Evolutionary conservation across 768 basidiomycete species (phyloP).

Genomic region (Tulasnella sp.): DNA sequence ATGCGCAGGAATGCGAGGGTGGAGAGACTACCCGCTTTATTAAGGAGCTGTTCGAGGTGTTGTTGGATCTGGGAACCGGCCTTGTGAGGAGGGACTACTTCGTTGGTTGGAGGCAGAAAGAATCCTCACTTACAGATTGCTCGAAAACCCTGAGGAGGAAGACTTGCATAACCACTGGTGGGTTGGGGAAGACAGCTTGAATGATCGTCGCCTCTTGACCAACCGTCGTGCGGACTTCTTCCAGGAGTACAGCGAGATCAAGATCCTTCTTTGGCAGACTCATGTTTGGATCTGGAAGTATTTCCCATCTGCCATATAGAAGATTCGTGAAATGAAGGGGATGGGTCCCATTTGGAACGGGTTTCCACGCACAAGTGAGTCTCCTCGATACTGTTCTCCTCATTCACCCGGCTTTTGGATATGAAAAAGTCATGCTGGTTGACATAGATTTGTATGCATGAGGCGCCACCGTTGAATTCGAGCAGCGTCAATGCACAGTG

Average conservation of each 20-base stretch:
- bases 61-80: conserved; percentile 71
- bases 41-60: conserved; percentile 84
- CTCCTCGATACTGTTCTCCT: conserved; percentile 45
- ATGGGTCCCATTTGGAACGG: neutral
- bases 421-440: conserved; percentile 99
- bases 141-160: conserved; percentile 96
- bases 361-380: conserved; percentile 39
- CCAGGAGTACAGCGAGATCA: conserved; percentile 68
- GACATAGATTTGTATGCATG: conserved; percentile 96
- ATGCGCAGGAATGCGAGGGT: conserved; percentile 86
- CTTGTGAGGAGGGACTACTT: neutral
- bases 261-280: conserved; percentile 67
- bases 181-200: conserved; percentile 96
- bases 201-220: conserved; percentile 96
- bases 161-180: conserved; percentile 93
- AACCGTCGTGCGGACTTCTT: conserved; percentile 82
- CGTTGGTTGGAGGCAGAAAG: too few relatives aligned
- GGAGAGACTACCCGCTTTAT: conserved; percentile 61
- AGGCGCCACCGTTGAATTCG: conserved; percentile 95
- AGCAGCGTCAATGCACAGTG: conserved; percentile 94
- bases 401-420: conserved; percentile 63
- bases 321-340: conserved; percentile 9
- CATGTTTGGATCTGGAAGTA: conserved; percentile 68
- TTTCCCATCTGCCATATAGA: conserved; percentile 53
- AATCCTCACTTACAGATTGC: conserved; percentile 60